phyloP scores from a whole-genome alignment of 108 stramenopile genomes.

The Nitzschia sp. region DNA sequence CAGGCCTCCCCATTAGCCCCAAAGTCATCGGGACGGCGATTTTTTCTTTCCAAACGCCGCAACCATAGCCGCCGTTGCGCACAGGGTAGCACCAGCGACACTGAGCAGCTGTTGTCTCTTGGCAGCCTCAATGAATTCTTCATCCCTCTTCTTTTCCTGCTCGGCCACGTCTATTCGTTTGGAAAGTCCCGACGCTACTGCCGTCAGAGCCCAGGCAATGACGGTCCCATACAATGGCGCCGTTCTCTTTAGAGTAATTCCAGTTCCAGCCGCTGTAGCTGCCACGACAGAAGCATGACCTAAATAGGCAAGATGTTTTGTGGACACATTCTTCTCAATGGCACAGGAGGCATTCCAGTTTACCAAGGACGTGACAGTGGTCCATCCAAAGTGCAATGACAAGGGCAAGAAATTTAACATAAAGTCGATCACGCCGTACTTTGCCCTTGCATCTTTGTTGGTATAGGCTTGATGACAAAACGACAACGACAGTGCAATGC shows the following conservation, averaged over 20 bases:
- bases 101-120: constrained; percentile 8
- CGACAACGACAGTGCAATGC: constrained; percentile 62
- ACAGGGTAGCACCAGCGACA: constrained; percentile 5
- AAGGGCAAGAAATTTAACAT: constrained; percentile 44
- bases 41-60: neutral
- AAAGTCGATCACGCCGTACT: constrained; percentile 11
- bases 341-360: constrained; percentile 67
- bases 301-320: constrained; percentile 25
- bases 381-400: constrained; percentile 77
- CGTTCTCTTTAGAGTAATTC: constrained; percentile 35
- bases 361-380: constrained; percentile 70
- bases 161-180: neutral
- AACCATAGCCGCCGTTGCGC: neutral
- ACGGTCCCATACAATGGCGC: constrained; percentile 64
- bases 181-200: constrained; percentile 31
- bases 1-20: no score
- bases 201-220: constrained; percentile 78
- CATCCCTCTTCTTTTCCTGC: neutral
- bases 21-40: neutral
- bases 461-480: constrained; percentile 1
- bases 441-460: neutral
- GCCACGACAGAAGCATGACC: constrained; percentile 64
- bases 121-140: constrained; percentile 11
- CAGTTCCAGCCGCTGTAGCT: constrained; percentile 65
- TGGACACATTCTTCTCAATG: constrained; percentile 24